Base-by-base conservation (phyloP, 805 yeast genomes). In the Komagataella kurtzmanii region DNA sequence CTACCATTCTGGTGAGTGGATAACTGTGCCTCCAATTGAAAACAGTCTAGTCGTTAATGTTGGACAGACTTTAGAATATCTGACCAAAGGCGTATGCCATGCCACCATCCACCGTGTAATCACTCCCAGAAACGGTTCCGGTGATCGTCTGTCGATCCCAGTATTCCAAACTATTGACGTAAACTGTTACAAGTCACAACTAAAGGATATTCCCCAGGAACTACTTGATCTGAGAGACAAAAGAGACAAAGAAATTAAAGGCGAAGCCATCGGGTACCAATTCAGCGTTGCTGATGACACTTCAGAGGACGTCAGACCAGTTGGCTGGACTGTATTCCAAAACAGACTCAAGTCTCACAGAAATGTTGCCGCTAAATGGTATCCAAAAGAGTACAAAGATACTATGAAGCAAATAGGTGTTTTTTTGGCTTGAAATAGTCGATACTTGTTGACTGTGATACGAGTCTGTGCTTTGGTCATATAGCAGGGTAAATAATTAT, bases 31-130 rank as follows among this genome's bases (percentile, higher is more conserved):
- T 1, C 70, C 74, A 46, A 61, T 71, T 6, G 65, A 69, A 1
- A 59, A 62, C 45, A 61, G 71, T 0, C 58, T 72, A 44, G 70
- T 70, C 3, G 71, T 72, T 10, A 67, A 65, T 56, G 72, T 64
- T 19, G 75, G 76, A 6, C 75, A 73, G 57, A 74, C 78, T 0
- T 56, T 75, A 43, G 79, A 75, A 57, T 74, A 74, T 17, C 61
- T 75, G 6, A 70, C 78, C 2, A 68, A 66, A 51, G 78, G 77
- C 2, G 72, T 71, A 2, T 74, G 78, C 58, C 70, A 72, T 50
- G 75, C 79, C 7, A 73, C 79, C 3, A 74, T 74, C 21, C 80
- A 75, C 57, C 59, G 75, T 48, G 79, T 74, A 1, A 44, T 63
- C 54, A 63, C 59, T 5, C 61, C 63, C 3, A 55, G 52, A 2